These are phyloP conservation scores for Boletellus deceptivus DNA, from an alignment of 1,284 basidiomycete species.

Conservation along the genomic window DNA sequence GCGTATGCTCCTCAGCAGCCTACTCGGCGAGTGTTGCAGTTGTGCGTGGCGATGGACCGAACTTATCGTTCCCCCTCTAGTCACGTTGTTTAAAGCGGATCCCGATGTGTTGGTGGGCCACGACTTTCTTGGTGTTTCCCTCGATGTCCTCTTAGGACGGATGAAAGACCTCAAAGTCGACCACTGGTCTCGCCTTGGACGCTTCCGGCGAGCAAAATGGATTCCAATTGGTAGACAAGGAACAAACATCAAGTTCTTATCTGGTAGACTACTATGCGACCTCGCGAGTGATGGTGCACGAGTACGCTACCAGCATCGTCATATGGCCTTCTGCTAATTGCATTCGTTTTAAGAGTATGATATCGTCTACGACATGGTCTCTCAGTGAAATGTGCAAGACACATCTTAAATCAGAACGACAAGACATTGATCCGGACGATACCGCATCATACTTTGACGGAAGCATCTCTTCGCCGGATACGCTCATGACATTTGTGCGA, in stretches of 20 bases:
- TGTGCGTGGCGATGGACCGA: background rate
- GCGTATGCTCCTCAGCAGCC: constrained; percentile 79
- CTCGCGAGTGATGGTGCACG: constrained; percentile 93
- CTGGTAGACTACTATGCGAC: constrained; percentile 89
- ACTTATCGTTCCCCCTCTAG: constrained; percentile 39
- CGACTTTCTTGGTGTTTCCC: constrained; percentile 88
- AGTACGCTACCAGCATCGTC: constrained; percentile 42
- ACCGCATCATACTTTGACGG: constrained; percentile 91
- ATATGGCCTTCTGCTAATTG: background rate
- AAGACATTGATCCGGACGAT: constrained; percentile 96
- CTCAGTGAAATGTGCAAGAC: constrained; percentile 95
- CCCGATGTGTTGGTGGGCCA: constrained; percentile 96
- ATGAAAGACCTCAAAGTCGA: constrained; percentile 89
- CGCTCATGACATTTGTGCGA: constrained; percentile 83
- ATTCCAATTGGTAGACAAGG: constrained; percentile 83
- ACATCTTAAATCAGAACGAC: constrained; percentile 80
- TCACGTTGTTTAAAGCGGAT: constrained; percentile 82
- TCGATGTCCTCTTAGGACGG: constrained; percentile 90
- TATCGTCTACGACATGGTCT: constrained; percentile 95
- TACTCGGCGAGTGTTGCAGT: constrained; percentile 57
- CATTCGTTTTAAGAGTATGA: constrained; percentile 71
- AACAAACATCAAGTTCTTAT: constrained; percentile 80
- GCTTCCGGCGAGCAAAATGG: constrained; percentile 86
- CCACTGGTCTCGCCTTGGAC: constrained; percentile 91
- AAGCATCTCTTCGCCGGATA: constrained; percentile 73